Evolutionary conservation across 2,329 filamentous ascomycete genomes (phyloP).

Genomic region (Aspergillus carbonarius): DNA sequence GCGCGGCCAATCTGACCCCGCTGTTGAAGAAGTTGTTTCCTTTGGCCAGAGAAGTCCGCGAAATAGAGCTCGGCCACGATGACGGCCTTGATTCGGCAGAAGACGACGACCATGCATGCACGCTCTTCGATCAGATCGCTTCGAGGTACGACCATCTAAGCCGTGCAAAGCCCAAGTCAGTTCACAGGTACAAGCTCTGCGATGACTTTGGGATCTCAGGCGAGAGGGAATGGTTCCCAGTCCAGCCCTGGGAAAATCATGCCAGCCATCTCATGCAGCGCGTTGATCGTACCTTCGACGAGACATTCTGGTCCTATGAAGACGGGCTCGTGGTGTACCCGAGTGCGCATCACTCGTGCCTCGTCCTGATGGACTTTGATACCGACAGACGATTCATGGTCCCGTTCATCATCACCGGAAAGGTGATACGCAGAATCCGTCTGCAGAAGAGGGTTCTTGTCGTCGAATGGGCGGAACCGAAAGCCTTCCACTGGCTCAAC

Average conservation of each 20-base stretch:
- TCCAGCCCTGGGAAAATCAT: conserved; percentile 44
- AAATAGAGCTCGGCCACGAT: conserved; percentile 18
- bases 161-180: conserved; percentile 47
- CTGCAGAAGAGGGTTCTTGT: conserved; percentile 57
- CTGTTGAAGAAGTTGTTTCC: conserved; percentile 56
- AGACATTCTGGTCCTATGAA: conserved; percentile 57
- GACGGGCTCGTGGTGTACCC: conserved; percentile 59
- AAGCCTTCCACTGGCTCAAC: conserved; percentile 54
- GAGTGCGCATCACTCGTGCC: conserved; percentile 31
- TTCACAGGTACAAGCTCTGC: conserved; percentile 48
- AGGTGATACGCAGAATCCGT: conserved; percentile 56
- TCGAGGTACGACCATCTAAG: conserved; percentile 57
- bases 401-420: conserved; percentile 53
- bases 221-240: conserved; percentile 40
- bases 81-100: background rate
- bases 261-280: conserved; percentile 33
- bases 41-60: conserved; percentile 53
- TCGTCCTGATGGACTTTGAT: conserved; percentile 53
- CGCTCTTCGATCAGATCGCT: conserved; percentile 51
- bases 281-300: conserved; percentile 37
- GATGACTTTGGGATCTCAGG: conserved; percentile 37
- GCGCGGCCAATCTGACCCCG: conserved; percentile 47
- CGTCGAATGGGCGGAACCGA: conserved; percentile 62
- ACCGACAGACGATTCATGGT: conserved; percentile 46
- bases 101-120: conserved; percentile 16